These are phyloP conservation scores for Annulohypoxylon stygium DNA, from an alignment of 495 filamentous ascomycete genomes.

Conservation along the genomic window DNA sequence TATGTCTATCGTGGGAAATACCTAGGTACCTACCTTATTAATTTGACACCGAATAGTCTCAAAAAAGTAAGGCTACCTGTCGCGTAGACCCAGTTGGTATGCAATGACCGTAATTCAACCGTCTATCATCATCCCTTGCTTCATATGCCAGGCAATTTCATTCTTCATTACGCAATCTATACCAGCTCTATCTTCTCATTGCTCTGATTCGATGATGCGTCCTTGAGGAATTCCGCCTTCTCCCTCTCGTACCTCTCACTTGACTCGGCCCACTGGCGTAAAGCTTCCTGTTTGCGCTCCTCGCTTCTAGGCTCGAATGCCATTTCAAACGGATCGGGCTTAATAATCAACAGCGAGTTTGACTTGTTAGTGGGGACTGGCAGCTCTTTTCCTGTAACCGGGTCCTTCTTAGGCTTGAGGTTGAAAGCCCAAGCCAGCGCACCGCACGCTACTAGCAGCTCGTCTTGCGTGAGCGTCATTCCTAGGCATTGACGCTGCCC, in stretches of 20 bases:
- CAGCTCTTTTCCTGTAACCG: conserved; percentile 50
- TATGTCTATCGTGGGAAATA: not conserved
- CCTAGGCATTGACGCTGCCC: conserved; percentile 73
- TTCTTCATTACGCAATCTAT: conserved; percentile 24
- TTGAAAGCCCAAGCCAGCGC: conserved; percentile 64
- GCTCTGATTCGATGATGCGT: not conserved
- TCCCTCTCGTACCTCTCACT: conserved; percentile 43
- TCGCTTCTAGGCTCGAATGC: conserved; percentile 56
- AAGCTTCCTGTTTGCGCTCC: conserved; percentile 48
- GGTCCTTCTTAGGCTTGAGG: conserved; percentile 55
- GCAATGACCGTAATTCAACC: conserved; percentile 33
- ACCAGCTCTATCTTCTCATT: conserved; percentile 22
- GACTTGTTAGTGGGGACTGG: conserved; percentile 59
- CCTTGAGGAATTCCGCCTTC: conserved; percentile 47
- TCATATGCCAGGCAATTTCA: not conserved
- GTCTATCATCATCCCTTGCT: conserved; percentile 21
- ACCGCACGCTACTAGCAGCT: conserved; percentile 60
- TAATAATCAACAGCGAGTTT: conserved; percentile 60
- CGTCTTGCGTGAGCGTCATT: conserved; percentile 66
- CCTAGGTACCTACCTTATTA: too few species aligned
- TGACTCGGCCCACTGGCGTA: conserved; percentile 48
- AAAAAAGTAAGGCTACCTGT: conserved; percentile 1
- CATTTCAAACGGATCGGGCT: conserved; percentile 60
- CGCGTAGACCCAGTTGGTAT: conserved; percentile 24
- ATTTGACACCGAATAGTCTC: not conserved